These are phyloP conservation scores for Gloeopeniophorella convolvens DNA, from an alignment of 768 basidiomycete genomes.

Conservation along the genomic window DNA sequence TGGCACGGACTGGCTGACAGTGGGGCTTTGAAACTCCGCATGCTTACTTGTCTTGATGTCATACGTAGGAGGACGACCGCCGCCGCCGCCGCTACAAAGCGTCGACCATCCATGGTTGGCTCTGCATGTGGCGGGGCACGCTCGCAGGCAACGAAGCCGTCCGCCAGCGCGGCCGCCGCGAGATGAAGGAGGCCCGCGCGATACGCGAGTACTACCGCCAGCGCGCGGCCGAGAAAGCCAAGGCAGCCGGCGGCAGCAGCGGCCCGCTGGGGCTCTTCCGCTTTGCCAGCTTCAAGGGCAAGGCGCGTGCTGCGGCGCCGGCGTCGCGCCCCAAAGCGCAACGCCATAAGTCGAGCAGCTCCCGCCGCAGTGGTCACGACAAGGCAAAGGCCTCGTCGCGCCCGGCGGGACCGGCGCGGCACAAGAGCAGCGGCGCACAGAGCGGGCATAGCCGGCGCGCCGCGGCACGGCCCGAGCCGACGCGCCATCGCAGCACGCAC, in stretches of 20 bases:
- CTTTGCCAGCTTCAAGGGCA: background rate
- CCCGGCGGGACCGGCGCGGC: background rate
- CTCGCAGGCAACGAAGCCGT: conserved; percentile 16
- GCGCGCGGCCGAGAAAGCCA: background rate
- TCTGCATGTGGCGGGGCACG: conserved; percentile 22
- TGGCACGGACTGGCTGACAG: background rate
- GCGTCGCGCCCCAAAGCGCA: background rate
- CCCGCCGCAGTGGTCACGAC: background rate
- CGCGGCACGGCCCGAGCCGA: background rate
- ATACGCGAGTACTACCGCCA: background rate
- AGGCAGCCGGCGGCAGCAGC: background rate
- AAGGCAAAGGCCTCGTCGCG: background rate
- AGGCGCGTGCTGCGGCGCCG: background rate
- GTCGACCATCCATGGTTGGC: conserved; percentile 23
- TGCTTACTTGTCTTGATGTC: background rate
- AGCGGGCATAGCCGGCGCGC: background rate
- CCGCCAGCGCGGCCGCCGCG: conserved; percentile 18
- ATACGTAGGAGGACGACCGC: conserved; percentile 10
- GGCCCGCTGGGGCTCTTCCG: conserved; percentile 11
- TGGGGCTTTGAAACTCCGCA: background rate
- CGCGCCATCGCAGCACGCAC: conserved; percentile 5
- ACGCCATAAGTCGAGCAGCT: background rate
- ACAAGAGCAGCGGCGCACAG: conserved; percentile 4
- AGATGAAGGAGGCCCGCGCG: conserved; percentile 20
- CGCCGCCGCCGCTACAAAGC: conserved; percentile 8